These are phyloP conservation scores for Xylaria sp. DNA, from an alignment of 2,329 filamentous ascomycete species.

Conservation along the genomic window DNA sequence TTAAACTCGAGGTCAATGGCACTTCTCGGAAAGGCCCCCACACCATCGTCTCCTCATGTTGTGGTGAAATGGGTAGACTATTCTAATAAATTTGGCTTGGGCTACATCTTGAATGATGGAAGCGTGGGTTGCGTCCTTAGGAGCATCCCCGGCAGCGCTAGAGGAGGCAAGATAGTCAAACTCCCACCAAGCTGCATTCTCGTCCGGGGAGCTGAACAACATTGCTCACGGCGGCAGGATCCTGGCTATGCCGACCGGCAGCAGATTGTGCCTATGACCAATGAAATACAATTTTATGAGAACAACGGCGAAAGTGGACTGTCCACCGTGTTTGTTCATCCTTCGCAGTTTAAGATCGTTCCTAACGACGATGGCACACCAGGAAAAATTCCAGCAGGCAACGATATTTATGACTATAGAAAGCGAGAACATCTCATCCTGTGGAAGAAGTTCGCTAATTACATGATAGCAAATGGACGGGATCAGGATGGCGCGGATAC, in stretches of 20 bases:
- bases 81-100: constrained; percentile 85
- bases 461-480: constrained; percentile 78
- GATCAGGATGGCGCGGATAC: constrained; percentile 71
- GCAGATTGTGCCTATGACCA: constrained; percentile 72
- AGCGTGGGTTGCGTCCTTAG: constrained; percentile 78
- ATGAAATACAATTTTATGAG: constrained; percentile 78
- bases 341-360: constrained; percentile 68
- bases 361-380: constrained; percentile 68
- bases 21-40: constrained; percentile 65
- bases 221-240: constrained; percentile 72
- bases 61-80: constrained; percentile 90
- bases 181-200: constrained; percentile 78
- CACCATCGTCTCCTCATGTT: constrained; percentile 69
- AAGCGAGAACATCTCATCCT: constrained; percentile 74
- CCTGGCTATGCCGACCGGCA: constrained; percentile 65
- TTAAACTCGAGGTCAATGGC: constrained; percentile 73
- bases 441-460: constrained; percentile 80
- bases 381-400: constrained; percentile 71
- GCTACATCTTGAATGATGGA: constrained; percentile 85
- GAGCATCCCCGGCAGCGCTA: constrained; percentile 63
- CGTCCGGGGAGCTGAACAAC: constrained; percentile 76
- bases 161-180: constrained; percentile 61
- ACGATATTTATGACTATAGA: constrained; percentile 72
- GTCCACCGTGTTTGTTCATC: constrained; percentile 70
- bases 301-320: constrained; percentile 74